Evolutionary conservation across 139 green algal genomes (phyloP).

Genomic region (Trebouxia sp.): DNA sequence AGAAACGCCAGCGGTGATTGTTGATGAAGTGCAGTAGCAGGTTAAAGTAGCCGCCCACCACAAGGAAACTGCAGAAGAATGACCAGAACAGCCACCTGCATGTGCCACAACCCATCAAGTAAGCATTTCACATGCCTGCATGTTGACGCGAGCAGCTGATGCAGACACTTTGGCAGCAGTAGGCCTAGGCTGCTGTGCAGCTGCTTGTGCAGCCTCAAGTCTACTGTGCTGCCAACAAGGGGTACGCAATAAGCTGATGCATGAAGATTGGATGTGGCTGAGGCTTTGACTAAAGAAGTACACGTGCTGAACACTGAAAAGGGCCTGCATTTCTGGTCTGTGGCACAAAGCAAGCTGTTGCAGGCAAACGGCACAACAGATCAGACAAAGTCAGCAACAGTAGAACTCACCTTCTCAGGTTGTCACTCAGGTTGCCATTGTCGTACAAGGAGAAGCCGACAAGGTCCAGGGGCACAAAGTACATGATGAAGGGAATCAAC

Average conservation of each 20-base stretch:
- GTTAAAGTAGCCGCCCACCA: conserved; percentile 29
- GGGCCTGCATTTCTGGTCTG: no score
- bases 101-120: neutral
- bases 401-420: conserved; percentile 4
- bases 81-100: conserved; percentile 32
- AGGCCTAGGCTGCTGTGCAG: no score
- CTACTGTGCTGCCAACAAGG: no score
- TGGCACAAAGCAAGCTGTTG: no score
- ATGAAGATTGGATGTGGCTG: no score
- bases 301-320: no score
- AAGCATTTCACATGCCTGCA: neutral
- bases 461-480: conserved; percentile 8
- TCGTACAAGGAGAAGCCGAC: conserved; percentile 10
- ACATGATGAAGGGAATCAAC: conserved; percentile 27
- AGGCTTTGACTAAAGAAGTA: no score
- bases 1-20: conserved; percentile 24
- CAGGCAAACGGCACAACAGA: no score
- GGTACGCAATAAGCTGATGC: no score
- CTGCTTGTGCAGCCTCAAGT: no score
- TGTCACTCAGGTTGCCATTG: neutral
- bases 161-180: neutral
- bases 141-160: neutral
- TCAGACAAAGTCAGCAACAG: no score
- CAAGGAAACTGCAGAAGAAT: conserved; percentile 30
- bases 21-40: conserved; percentile 22